Evolutionary conservation across 306 rosid genomes (phyloP).

Genomic region (Quercus suber): DNA sequence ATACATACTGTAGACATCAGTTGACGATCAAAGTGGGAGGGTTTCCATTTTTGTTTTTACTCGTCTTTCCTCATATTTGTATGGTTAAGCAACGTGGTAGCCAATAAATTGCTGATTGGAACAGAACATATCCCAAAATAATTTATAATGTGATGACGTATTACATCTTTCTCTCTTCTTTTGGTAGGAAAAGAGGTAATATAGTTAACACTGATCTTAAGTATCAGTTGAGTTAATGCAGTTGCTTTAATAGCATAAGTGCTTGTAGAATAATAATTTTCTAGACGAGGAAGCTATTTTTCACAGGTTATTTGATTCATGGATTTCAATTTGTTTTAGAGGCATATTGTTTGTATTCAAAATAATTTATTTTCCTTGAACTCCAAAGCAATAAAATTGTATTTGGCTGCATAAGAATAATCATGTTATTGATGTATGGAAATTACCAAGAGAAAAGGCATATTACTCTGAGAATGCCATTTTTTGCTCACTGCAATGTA

Average conservation of each 20-base stretch:
- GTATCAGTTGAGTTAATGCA: neutral
- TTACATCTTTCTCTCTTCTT: neutral
- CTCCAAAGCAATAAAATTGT: neutral
- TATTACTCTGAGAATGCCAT: neutral
- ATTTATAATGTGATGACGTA: neutral
- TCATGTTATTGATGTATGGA: neutral
- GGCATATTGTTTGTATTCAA: neutral
- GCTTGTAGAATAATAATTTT: neutral
- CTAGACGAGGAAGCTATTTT: neutral
- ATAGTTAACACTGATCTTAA: neutral
- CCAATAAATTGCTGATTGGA: neutral
- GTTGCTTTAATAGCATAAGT: neutral
- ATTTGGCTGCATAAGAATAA: conserved; percentile 3
- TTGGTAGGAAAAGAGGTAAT: neutral
- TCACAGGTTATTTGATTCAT: neutral
- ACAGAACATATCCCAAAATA: neutral
- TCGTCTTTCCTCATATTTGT: neutral
- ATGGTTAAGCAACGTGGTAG: neutral
- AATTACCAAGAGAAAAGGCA: neutral
- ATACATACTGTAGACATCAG: neutral
- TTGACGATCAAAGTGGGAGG: neutral
- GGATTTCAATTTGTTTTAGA: neutral
- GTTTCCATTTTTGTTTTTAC: neutral
- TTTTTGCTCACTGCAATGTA: neutral
- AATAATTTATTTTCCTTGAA: neutral